Conservation (phyloP, 2,329 filamentous ascomycete species). For the Pochonia chlamydosporia region DNA sequence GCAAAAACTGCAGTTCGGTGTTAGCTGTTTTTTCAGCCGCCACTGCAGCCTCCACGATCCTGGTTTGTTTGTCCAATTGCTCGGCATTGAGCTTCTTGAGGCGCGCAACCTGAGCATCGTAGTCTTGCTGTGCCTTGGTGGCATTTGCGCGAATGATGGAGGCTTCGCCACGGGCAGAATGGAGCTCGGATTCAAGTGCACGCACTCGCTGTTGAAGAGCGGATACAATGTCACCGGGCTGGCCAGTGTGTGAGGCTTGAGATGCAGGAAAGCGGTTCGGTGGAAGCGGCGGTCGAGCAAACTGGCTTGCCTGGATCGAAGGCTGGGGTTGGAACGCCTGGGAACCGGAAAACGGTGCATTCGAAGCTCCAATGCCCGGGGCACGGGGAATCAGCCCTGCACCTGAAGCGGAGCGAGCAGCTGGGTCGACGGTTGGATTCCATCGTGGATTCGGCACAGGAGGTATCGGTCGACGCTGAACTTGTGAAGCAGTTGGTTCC, state of each 20-base stretch:
- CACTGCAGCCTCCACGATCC: constrained; percentile 57
- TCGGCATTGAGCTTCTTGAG: constrained; percentile 61
- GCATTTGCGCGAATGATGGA: constrained; percentile 69
- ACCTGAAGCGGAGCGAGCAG: constrained; percentile 13
- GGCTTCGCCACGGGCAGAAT: constrained; percentile 63
- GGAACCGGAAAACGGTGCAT: constrained; percentile 20
- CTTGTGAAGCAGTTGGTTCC: constrained; percentile 16
- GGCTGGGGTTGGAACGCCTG: constrained; percentile 25
- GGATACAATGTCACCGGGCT: constrained; percentile 31
- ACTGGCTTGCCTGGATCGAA: constrained; percentile 33
- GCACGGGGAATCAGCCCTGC: constrained; percentile 12
- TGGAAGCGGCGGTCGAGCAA: constrained; percentile 29
- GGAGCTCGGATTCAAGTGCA: constrained; percentile 50
- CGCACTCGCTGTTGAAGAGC: constrained; percentile 47
- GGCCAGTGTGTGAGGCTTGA: constrained; percentile 19
- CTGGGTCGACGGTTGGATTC: constrained; percentile 27
- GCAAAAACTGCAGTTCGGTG: constrained; percentile 67
- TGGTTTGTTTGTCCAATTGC: constrained; percentile 56
- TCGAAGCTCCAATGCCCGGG: constrained; percentile 11
- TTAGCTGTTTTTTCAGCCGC: constrained; percentile 59
- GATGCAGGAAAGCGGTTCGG: constrained; percentile 16
- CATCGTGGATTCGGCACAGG: constrained; percentile 31
- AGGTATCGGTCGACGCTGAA: constrained; percentile 21
- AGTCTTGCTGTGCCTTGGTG: constrained; percentile 54
- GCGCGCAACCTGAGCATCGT: constrained; percentile 55